Evolutionary conservation across 441 rosid species (phyloP).

Genomic region (Melastoma candidum): DNA sequence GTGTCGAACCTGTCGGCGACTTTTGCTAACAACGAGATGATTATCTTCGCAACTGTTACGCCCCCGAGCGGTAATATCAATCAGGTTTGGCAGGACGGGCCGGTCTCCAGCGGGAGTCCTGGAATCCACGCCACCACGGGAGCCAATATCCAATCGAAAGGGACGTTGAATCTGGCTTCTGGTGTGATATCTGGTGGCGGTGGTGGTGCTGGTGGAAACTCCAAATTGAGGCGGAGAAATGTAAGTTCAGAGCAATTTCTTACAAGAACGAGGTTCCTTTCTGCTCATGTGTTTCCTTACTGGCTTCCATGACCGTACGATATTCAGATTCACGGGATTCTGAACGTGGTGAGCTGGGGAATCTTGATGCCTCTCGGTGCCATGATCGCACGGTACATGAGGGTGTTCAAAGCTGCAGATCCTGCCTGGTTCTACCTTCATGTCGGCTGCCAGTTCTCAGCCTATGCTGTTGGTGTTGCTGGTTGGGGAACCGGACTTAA

Average conservation of each 20-base stretch:
- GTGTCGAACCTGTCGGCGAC: conserved; percentile 50
- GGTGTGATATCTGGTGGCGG: conserved; percentile 26
- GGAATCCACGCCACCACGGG: conserved; percentile 36
- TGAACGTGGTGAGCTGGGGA: no score
- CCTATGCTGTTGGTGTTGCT: no score
- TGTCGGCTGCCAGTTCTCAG: no score
- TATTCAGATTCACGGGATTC: no score
- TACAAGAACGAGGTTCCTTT: no score
- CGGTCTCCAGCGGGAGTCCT: conserved; percentile 34
- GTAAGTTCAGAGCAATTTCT: conserved; percentile 1
- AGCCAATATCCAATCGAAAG: conserved; percentile 42
- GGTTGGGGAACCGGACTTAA: no score
- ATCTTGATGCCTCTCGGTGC: no score
- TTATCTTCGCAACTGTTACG: conserved; percentile 50
- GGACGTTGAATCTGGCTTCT: conserved; percentile 45
- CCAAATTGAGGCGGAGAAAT: conserved; percentile 30
- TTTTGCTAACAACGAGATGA: conserved; percentile 42
- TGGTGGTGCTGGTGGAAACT: conserved; percentile 22
- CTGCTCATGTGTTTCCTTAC: no score
- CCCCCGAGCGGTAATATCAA: conserved; percentile 32
- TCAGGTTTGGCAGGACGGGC: conserved; percentile 82
- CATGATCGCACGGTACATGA: no score
- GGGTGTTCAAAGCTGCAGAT: no score
- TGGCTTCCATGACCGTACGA: no score
- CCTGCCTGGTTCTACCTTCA: no score